Conservation (phyloP, 2,329 filamentous ascomycete species). For the Stagonosporopsis rhizophila region DNA sequence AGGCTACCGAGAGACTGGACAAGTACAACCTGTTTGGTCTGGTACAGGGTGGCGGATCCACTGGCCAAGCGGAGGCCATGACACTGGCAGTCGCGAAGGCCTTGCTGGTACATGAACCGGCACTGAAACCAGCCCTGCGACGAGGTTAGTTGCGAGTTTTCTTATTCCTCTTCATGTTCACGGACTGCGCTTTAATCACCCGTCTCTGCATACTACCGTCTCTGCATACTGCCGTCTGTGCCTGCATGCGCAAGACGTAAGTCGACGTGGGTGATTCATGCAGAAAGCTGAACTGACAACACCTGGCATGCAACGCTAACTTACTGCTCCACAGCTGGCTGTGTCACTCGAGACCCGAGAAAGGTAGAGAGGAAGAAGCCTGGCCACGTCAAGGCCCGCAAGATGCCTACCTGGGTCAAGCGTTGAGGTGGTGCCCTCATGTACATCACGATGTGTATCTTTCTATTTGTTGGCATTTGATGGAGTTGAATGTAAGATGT, state of each 20-base stretch:
- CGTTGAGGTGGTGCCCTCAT: constrained; percentile 53
- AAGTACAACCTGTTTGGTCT: constrained; percentile 97
- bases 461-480: constrained; percentile 23
- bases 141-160: constrained; percentile 71
- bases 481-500: constrained; percentile 23
- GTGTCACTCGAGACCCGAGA: constrained; percentile 88
- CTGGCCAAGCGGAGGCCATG: constrained; percentile 93
- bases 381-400: constrained; percentile 93
- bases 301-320: constrained; percentile 50
- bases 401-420: constrained; percentile 99
- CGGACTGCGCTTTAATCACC: background rate
- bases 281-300: background rate
- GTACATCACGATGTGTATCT: constrained; percentile 24
- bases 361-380: constrained; percentile 98
- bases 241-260: background rate
- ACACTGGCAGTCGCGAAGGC: constrained; percentile 90
- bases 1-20: constrained; percentile 80
- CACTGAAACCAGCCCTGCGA: constrained; percentile 83
- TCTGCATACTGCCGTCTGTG: no score
- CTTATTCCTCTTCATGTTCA: constrained; percentile 15
- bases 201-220: constrained; percentile 1
- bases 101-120: constrained; percentile 88
- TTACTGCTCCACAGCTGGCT: constrained; percentile 73
- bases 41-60: constrained; percentile 85
- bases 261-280: constrained; percentile 9